Base-by-base conservation (phyloP, 768 basidiomycete genomes). In the Lactifluus hygrophoroides region DNA sequence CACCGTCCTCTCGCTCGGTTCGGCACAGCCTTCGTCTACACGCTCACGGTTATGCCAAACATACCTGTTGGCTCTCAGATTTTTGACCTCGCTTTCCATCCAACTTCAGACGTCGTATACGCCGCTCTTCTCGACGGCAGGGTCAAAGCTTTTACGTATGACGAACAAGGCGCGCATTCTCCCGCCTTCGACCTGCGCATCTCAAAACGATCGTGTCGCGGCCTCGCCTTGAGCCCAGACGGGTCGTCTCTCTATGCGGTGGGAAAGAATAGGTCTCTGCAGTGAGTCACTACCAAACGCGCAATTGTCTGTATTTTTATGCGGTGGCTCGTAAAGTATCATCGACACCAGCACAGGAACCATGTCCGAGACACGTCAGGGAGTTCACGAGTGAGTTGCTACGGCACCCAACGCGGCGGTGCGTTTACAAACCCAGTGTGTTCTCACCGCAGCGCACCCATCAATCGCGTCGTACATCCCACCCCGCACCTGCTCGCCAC, bases 21-120 rank as follows among this genome's bases (percentile, higher is more conserved):
- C n/a, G n/a, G n/a, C n/a, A n/a, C n/a, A n/a, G n/a, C n/a, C n/a
- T n/a, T n/a, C n/a, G n/a, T n/a, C n/a, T n/a, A 19, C 6, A 32
- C 34, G 48, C 28, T 13, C 25, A n/a, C 34, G 27, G 23, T 7
- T 32, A 80, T 81, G 78, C 77, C 82, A 28, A 76, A 90, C 73
- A 85, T 93, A 50, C 75, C 78, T 21, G 77, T 86, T 45, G 83
- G 82, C 48, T 80, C 83, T 8, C 89, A 95, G 70, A 82, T 94
- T 28, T 96, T 95, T 72, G 94, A 95, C 74, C 74, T 96, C 42
- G 81, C 79, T 2, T 97, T 96, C 67, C 92, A 95, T 66, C 93
- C 94, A 0, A 76, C 75, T 5, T 67, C 79, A 48, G 73, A 84
- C 1, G 76, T 83, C n/a, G 81, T 94, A 3, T 94, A 88, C 70